Conservation (phyloP, 139 green algal genomes). For the Monoraphidium neglectum region DNA sequence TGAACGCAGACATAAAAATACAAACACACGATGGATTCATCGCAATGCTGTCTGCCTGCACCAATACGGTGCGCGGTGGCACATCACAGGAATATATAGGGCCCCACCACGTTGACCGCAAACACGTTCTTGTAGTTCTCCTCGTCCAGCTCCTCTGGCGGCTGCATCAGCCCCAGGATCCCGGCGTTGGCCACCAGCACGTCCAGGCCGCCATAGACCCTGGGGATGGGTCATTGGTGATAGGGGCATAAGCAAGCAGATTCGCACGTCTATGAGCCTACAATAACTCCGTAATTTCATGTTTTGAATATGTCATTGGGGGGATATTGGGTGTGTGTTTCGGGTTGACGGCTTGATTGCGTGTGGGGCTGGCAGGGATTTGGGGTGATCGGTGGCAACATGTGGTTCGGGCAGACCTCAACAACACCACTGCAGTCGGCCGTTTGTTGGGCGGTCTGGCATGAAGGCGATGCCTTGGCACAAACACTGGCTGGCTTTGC, state of each 20-base stretch:
- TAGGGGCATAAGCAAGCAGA: not conserved
- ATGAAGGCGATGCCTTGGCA: too few relatives aligned
- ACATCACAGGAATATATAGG: too few relatives aligned
- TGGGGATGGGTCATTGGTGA: not conserved
- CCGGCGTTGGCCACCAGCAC: conserved; percentile 39
- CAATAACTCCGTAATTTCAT: not conserved
- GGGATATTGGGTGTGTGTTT: not conserved
- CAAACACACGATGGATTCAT: too few relatives aligned
- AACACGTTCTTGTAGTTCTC: conserved; percentile 38
- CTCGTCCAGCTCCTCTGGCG: not conserved
- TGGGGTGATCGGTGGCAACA: too few relatives aligned
- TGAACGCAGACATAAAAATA: too few relatives aligned
- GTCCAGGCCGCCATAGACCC: conserved; percentile 21
- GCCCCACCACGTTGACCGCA: conserved; percentile 22
- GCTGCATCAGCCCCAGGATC: conserved; percentile 29
- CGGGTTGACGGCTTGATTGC: not conserved
- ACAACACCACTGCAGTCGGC: too few relatives aligned
- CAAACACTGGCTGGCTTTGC: too few relatives aligned
- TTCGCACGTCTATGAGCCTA: not conserved
- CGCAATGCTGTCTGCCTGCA: too few relatives aligned
- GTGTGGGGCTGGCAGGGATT: not conserved
- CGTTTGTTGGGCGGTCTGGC: too few relatives aligned
- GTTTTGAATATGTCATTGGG: not conserved
- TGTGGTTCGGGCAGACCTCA: too few relatives aligned
- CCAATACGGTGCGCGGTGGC: too few relatives aligned